phyloP scores from a whole-genome alignment of 495 filamentous ascomycete species.

The Haplographium delicatum region DNA sequence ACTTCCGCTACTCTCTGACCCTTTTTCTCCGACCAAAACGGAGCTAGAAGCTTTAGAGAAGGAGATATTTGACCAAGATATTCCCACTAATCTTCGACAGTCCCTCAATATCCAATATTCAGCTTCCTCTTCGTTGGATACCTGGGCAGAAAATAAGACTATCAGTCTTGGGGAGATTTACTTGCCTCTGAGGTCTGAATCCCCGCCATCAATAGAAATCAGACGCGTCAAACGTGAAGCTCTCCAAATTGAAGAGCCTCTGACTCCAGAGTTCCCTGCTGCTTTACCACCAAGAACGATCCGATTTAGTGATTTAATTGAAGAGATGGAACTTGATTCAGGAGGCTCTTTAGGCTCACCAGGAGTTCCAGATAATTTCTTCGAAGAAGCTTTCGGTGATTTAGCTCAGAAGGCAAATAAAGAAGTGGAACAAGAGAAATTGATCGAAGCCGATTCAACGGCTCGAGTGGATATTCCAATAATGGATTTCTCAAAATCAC shows the following conservation, averaged over 20 bases:
- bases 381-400: constrained; percentile 40
- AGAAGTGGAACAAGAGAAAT: constrained; percentile 54
- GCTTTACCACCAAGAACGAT: constrained; percentile 33
- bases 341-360: constrained; percentile 29
- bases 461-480: constrained; percentile 51
- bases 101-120: constrained; percentile 3
- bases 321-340: constrained; percentile 10
- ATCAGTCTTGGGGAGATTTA: constrained; percentile 22
- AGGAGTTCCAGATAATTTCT: constrained; percentile 33
- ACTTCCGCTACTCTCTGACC: constrained; percentile 50
- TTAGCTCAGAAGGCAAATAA: constrained; percentile 28
- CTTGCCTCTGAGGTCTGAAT: constrained; percentile 21
- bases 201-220: constrained; percentile 22
- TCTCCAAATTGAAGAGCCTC: constrained; percentile 37
- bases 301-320: constrained; percentile 31
- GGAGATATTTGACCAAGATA: constrained; percentile 31
- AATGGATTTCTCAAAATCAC: constrained; percentile 54
- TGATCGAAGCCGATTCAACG: constrained; percentile 52
- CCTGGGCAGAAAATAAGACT: constrained; percentile 18
- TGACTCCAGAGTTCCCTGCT: constrained; percentile 32
- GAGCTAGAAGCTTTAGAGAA: constrained; percentile 46
- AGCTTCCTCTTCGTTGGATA: constrained; percentile 5
- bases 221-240: constrained; percentile 28
- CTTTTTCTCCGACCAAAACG: constrained; percentile 35
- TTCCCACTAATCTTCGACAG: constrained; percentile 14